Percentiles rank a stretch among this genome's conserved stretches.
Evolutionary conservation across 2,329 filamentous ascomycete genomes (phyloP).

Genomic region (Fusarium buharicum): DNA sequence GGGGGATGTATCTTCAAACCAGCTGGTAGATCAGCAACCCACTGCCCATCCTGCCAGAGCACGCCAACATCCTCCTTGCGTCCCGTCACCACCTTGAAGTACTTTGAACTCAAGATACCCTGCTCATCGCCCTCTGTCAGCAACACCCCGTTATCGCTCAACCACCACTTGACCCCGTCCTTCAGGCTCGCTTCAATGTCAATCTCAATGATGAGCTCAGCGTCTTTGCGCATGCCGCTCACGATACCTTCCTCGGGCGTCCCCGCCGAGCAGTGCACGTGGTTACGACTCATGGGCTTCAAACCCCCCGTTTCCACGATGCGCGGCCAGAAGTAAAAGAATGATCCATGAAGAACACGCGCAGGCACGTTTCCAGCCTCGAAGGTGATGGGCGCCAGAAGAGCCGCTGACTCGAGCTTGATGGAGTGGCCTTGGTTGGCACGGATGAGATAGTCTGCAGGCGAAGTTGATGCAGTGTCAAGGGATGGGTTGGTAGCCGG

Average conservation of each 20-base stretch:
- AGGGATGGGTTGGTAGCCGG: slow-evolving; percentile 42
- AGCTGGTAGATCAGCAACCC: slow-evolving; percentile 73
- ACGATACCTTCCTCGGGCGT: slow-evolving; percentile 72
- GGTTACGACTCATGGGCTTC: slow-evolving; percentile 82
- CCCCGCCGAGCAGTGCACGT: slow-evolving; percentile 89
- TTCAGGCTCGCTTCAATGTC: slow-evolving; percentile 74
- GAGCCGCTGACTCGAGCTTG: slow-evolving; percentile 73
- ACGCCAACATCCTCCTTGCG: slow-evolving; percentile 68
- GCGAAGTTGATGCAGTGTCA: slow-evolving; percentile 54
- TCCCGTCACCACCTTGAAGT: slow-evolving; percentile 77
- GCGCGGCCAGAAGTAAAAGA: slow-evolving; percentile 78
- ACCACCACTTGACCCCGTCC: slow-evolving; percentile 77
- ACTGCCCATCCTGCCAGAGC: slow-evolving; percentile 76
- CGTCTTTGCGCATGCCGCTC: slow-evolving; percentile 82
- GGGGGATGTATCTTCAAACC: slow-evolving; percentile 62
- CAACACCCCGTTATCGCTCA: slow-evolving; percentile 81
- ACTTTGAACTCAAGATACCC: slow-evolving; percentile 71
- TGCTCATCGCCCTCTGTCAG: slow-evolving; percentile 69
- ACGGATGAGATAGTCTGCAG: slow-evolving; percentile 83
- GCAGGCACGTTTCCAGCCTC: slow-evolving; percentile 68
- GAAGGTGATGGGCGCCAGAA: slow-evolving; percentile 75
- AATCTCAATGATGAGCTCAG: slow-evolving; percentile 81
- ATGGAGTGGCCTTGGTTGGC: slow-evolving; percentile 96
- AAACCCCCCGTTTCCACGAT: slow-evolving; percentile 84
- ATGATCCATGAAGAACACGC: slow-evolving; percentile 87